phyloP scores from a whole-genome alignment of 2,329 filamentous ascomycete species.

The Aspergillus udagawae region DNA sequence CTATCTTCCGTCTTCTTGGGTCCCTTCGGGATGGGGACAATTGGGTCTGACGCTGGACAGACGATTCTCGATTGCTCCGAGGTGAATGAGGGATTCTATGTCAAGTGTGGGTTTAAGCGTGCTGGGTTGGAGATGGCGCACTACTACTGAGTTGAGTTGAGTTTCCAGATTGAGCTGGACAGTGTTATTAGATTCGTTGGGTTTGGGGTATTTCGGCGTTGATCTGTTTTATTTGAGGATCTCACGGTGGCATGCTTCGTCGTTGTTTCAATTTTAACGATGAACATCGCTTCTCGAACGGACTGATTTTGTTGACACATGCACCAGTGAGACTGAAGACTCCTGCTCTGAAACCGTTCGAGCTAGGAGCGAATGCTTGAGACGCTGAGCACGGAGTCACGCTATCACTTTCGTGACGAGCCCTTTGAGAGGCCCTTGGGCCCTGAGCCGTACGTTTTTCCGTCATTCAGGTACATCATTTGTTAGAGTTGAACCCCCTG shows the following conservation, averaged over 20 bases:
- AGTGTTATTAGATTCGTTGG: neutral
- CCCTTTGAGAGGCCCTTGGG: neutral
- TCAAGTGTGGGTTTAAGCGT: slow-evolving; percentile 93
- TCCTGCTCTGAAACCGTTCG: neutral
- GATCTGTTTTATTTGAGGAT: neutral
- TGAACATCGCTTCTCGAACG: neutral
- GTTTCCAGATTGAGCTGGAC: neutral
- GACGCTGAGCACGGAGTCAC: neutral
- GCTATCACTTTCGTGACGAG: neutral
- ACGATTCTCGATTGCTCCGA: slow-evolving; percentile 95
- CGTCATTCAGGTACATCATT: neutral
- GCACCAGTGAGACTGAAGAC: neutral
- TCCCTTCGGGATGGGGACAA: neutral
- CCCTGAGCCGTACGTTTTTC: neutral
- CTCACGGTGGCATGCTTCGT: neutral
- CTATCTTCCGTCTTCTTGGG: slow-evolving; percentile 1
- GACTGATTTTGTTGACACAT: neutral
- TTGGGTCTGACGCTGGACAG: slow-evolving; percentile 41
- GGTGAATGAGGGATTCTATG: slow-evolving; percentile 93
- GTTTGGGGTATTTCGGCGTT: slow-evolving; percentile 1
- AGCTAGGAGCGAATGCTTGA: no score
- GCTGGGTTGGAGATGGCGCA: slow-evolving; percentile 96
- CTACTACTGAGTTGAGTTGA: slow-evolving; percentile 58
- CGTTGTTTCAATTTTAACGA: neutral
- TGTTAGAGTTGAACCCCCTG: neutral